Evolutionary conservation across 1,284 basidiomycete species (phyloP).

Genomic region (Spongispora temasekensis): DNA sequence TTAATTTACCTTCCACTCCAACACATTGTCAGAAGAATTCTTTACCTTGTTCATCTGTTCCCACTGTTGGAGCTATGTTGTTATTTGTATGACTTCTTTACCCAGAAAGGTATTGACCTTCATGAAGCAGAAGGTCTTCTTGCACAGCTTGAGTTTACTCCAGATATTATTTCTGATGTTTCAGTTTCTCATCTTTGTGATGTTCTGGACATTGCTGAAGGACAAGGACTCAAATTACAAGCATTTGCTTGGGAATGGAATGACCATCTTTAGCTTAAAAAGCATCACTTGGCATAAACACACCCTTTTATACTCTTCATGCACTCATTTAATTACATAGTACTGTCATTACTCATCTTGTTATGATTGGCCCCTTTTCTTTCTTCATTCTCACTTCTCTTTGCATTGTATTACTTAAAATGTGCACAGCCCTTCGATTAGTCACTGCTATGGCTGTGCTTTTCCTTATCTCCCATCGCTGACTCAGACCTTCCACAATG

Average conservation of each 20-base stretch:
- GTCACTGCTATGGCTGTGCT: too few relatives aligned
- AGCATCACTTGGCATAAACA: neutral
- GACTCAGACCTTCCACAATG: too few relatives aligned
- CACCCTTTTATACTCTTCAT: neutral
- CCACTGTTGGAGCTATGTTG: neutral
- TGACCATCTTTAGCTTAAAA: neutral
- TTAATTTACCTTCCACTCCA: neutral
- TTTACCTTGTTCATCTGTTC: neutral
- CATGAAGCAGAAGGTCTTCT: neutral
- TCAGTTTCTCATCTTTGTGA: neutral
- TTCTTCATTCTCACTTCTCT: too few relatives aligned
- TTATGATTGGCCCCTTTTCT: too few relatives aligned
- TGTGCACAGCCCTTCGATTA: too few relatives aligned
- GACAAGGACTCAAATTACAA: neutral
- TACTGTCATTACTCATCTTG: neutral
- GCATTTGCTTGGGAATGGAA: neutral
- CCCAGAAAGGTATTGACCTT: neutral
- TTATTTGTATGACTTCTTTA: neutral
- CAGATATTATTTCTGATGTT: neutral
- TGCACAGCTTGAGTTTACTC: neutral
- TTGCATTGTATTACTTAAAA: too few relatives aligned
- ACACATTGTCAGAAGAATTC: neutral
- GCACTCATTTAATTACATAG: too few relatives aligned
- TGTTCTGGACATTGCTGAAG: neutral
- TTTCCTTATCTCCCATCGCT: too few relatives aligned